Evolutionary conservation across 257 asterid genomes (phyloP).

Genomic region (Schizonepeta tenuifolia): DNA sequence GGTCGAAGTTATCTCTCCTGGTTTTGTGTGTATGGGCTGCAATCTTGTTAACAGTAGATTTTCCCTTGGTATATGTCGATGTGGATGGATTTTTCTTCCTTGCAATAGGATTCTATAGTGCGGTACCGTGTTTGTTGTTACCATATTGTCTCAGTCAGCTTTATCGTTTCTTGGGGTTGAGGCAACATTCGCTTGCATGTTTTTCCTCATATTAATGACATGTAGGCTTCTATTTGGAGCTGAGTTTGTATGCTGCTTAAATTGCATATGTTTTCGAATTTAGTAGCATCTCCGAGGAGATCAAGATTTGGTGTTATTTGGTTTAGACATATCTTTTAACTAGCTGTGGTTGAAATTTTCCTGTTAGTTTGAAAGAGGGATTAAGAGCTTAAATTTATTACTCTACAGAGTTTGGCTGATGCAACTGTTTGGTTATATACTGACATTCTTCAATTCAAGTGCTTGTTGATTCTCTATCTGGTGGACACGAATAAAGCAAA

Average conservation of each 20-base stretch:
- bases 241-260: not conserved
- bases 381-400: not conserved
- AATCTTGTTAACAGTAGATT: not conserved
- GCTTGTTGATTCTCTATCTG: not conserved
- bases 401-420: not conserved
- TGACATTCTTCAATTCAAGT: not conserved
- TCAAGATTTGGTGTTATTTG: not conserved
- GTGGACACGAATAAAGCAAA: not conserved
- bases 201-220: no score
- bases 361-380: not conserved
- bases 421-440: not conserved
- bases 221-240: conserved; percentile 1
- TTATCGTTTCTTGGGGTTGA: not conserved
- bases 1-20: not conserved
- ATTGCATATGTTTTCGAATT: not conserved
- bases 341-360: not conserved
- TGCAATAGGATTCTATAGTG: not conserved
- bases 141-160: not conserved
- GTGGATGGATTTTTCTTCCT: not conserved
- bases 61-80: not conserved
- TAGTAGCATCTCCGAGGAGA: not conserved
- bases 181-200: not conserved
- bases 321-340: not conserved
- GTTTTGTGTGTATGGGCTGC: not conserved
- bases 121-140: not conserved